Evolutionary conservation across 805 yeast species (phyloP), one percentile per base, ranked within the genome.

Genomic region (Wickerhamomyces strasburgensis): DNA sequence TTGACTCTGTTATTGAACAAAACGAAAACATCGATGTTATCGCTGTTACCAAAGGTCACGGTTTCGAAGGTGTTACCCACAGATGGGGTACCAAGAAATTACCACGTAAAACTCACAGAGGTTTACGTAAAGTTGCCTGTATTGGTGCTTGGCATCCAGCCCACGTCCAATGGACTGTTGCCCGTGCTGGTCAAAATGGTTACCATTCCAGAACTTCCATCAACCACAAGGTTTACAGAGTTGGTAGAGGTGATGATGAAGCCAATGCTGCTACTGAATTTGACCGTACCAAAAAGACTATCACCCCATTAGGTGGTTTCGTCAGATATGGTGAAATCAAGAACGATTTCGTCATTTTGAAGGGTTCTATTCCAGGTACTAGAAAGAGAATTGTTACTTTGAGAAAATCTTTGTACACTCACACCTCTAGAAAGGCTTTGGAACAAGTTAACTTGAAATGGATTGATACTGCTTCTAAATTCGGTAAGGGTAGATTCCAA

Each of bases 401-500:
- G 71, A 89, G 99, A 84, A 93, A 93, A 80, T 87, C 97, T 60
- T 80, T 93, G 68, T 85, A 87, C 86, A 85, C 84, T 65, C 93
- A 89, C 83, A 88, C 96, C 61, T 84, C 94, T 63, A 93, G 98
- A 82, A 84, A 80, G 75, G 98, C 98, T 62, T 69, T 84, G 61
- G 99, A 93, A 81, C 72, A 87, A 74, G 96, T 90, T 58, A 78
- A 74, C 81, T 85, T 93, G 75, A 93, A 93, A 78, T 93, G 98
- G 98, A 93, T 93, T 70, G 99, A 93, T 73, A 93, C 99, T 63
- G 96, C 99, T 68, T 93, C 98, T 66, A 89, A 90, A 77, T 93
- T 93, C 89, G 99, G 99, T 84, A 94, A 93, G 87, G 98, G 98
- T 81, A 93, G 98, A 84, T 93, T 93, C 98, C 99, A 93, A 80